These are phyloP conservation scores for Lithohypha guttulata DNA, from an alignment of 2,329 filamentous ascomycete genomes.

Conservation along the genomic window DNA sequence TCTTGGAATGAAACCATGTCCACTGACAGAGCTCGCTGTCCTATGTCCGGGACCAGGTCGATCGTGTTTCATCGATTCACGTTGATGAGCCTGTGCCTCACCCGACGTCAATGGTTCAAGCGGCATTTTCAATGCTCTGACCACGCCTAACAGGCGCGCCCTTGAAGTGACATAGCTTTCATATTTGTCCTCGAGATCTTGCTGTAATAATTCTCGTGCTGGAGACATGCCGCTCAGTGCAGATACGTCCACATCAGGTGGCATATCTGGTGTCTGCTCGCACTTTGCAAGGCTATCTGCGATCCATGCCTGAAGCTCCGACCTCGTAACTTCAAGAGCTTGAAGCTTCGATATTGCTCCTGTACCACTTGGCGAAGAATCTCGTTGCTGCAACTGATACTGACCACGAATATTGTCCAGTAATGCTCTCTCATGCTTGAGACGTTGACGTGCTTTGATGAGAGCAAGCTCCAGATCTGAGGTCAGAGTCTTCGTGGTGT, in stretches of 20 bases:
- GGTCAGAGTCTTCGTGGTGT: background rate
- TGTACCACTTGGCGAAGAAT: background rate
- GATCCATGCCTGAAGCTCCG: slow-evolving; percentile 17
- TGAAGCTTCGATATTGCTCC: slow-evolving; percentile 2
- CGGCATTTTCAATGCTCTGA: background rate
- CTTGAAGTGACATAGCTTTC: slow-evolving; percentile 16
- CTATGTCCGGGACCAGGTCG: background rate
- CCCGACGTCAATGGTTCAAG: background rate
- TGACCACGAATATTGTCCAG: slow-evolving; percentile 8
- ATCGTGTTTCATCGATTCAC: background rate
- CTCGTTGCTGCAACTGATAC: background rate
- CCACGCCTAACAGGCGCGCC: slow-evolving; percentile 9
- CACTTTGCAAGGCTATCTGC: slow-evolving; percentile 14
- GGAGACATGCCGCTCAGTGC: slow-evolving; percentile 10
- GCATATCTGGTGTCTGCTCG: background rate
- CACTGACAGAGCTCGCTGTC: background rate
- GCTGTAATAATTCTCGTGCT: background rate
- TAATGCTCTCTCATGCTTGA: slow-evolving; percentile 7
- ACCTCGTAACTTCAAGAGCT: slow-evolving; percentile 12
- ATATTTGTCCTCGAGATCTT: slow-evolving; percentile 9
- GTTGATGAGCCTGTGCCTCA: background rate
- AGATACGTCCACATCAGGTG: background rate
- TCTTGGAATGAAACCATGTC: background rate
- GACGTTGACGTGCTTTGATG: slow-evolving; percentile 15
- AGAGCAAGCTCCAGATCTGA: slow-evolving; percentile 16